Evolutionary conservation across 345 rosid genomes (phyloP).

Genomic region (Garcia nutans): DNA sequence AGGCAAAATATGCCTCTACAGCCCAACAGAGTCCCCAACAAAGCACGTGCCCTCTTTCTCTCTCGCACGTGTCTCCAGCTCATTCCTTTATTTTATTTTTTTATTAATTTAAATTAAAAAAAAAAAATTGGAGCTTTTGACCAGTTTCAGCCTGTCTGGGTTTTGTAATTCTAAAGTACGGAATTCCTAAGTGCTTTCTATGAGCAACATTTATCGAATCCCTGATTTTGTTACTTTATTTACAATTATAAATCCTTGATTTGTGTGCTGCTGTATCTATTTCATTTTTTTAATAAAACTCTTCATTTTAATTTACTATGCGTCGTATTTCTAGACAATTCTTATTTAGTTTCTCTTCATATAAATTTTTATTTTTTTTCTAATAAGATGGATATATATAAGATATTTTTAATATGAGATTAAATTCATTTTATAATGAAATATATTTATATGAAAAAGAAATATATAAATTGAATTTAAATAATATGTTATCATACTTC

Average conservation of each 20-base stretch:
- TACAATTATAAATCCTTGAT: neutral
- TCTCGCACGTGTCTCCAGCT: conserved; percentile 21
- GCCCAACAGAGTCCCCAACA: neutral
- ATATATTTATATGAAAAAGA: too few species aligned
- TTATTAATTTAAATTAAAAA: neutral
- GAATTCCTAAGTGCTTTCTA: neutral
- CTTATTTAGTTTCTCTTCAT: too few species aligned
- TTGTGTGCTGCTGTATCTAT: neutral
- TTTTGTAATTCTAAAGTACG: conserved; percentile 2
- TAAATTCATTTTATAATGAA: too few species aligned
- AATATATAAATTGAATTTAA: too few species aligned
- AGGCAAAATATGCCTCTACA: conserved; percentile 10
- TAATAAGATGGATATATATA: too few species aligned
- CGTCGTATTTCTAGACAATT: too few species aligned
- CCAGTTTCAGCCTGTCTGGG: neutral
- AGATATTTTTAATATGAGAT: too few species aligned
- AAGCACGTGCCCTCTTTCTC: neutral
- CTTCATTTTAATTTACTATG: too few species aligned
- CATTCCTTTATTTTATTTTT: neutral
- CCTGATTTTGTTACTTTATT: neutral
- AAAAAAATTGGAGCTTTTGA: neutral
- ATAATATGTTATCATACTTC: too few species aligned
- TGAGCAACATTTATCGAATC: conserved; percentile 8
- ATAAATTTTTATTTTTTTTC: too few species aligned
- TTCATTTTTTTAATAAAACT: neutral